Evolutionary conservation across 2,329 filamentous ascomycete species (phyloP), one percentile per base, ranked within the genome.

Genomic region (Fusarium humuli): DNA sequence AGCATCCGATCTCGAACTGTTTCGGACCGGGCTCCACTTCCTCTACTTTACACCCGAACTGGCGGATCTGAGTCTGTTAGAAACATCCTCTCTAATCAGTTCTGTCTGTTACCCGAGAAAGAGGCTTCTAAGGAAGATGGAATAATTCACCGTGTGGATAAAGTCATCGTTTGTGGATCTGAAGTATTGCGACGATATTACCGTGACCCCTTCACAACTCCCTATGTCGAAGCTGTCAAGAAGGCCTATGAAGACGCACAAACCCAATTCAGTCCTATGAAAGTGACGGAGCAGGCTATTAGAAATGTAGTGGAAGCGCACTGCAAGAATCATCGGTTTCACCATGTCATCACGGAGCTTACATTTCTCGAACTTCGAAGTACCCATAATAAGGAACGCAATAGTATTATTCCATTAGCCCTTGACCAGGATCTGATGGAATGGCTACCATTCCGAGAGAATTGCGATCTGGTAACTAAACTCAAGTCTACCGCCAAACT

Each of bases 241-340:
- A 16, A 7, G 4, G n/a, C 27, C 10, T 48, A 18, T 11, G 13
- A 32, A 22, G 7, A n/a, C 12, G 4, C 3, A 1, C 30, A 5
- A 5, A 5, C 7, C 14, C 1, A 16, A 16, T 6, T 4, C 2
- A 32, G 4, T 3, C 27, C 46, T 0, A 2, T 10, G 9, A 22
- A 7, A 7, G 9, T 4, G 4, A 4, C n/a, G 0, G n/a, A 48
- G 18, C 2, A 11, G 7, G 13, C 29, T 23, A 48, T 30, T 22
- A n/a, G 46, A 14, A 13, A 10, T 22, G 27, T 48, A 2, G 27
- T 48, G 11, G 46, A 48, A 48, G 11, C 18, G 2, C 7, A 48
- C 5, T 48, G 46, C 9, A 27, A 34, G 16, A 16, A 7, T 7
- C 5, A 11, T 12, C n/a, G 13, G 5, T 30, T 48, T 32, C 46